Percentiles rank a stretch among this genome's conserved stretches.
Conservation (phyloP, 176 grass and related monocot species). For the Oryza meridionalis region DNA sequence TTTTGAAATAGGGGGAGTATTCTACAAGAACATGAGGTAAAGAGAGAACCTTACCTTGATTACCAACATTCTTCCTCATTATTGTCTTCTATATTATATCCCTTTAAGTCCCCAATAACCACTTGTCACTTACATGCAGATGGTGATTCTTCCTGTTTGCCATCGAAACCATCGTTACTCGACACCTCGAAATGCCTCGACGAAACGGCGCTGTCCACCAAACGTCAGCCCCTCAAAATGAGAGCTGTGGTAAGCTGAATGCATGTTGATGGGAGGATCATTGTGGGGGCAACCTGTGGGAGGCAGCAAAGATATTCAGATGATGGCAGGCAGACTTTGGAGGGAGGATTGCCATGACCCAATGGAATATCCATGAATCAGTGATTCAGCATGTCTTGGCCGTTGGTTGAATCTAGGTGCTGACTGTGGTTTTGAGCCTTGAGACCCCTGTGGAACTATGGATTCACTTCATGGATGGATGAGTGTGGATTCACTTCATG, state of each 20-base stretch:
- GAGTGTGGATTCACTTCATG: background rate
- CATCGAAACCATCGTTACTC: constrained; percentile 8
- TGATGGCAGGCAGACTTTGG: constrained; percentile 40
- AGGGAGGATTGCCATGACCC: constrained; percentile 27
- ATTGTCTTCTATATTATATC: constrained; percentile 1
- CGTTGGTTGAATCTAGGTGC: constrained; percentile 16
- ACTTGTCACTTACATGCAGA: constrained; percentile 40
- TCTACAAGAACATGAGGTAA: background rate
- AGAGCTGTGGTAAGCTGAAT: constrained; percentile 30
- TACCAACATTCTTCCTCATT: background rate
- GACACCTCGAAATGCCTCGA: constrained; percentile 22
- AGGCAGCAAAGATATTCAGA: constrained; percentile 52
- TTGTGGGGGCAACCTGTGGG: constrained; percentile 43
- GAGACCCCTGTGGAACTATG: background rate
- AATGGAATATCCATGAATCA: constrained; percentile 45
- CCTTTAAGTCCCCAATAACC: background rate
- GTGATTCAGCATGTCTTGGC: constrained; percentile 18
- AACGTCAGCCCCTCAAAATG: constrained; percentile 3
- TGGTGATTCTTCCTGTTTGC: constrained; percentile 12
- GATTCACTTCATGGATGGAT: constrained; percentile 1
- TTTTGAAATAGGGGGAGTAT: background rate
- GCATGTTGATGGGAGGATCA: constrained; percentile 41
- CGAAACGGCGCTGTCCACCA: constrained; percentile 31
- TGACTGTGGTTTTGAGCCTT: background rate
- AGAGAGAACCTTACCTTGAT: background rate